Conservation (phyloP, 1,139 yeast genomes). For the Nadsonia starkeyi-henricii region DNA sequence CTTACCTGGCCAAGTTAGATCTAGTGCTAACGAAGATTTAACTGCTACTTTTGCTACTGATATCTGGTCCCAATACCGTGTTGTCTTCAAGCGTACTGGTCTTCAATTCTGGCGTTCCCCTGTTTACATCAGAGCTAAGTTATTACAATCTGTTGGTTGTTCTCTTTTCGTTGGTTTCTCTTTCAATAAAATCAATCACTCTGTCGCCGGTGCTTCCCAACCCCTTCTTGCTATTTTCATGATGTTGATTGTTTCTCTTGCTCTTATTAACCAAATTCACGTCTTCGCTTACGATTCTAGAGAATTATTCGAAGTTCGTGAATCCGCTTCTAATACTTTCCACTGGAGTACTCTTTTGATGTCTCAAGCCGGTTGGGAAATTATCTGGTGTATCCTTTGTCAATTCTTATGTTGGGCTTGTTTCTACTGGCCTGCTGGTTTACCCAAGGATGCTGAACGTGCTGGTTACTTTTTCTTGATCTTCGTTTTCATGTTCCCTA, state of each 20-base stretch:
- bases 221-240: constrained; percentile 39
- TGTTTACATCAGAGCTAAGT: constrained; percentile 27
- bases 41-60: constrained; percentile 28
- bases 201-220: constrained; percentile 38
- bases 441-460: constrained; percentile 26
- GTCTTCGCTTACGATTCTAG: constrained; percentile 41
- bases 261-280: constrained; percentile 44
- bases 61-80: constrained; percentile 25
- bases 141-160: constrained; percentile 18
- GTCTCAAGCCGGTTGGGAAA: constrained; percentile 29
- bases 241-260: constrained; percentile 36
- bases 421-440: constrained; percentile 31
- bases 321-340: constrained; percentile 48
- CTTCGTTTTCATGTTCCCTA: constrained; percentile 40
- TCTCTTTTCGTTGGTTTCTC: constrained; percentile 44
- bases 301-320: constrained; percentile 51
- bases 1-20: too few relatives aligned
- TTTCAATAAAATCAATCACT: constrained; percentile 36
- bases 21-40: too few relatives aligned
- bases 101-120: constrained; percentile 34
- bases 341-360: constrained; percentile 47
- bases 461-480: constrained; percentile 46
- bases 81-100: constrained; percentile 26
- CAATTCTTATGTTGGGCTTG: constrained; percentile 19
- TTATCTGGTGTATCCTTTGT: constrained; percentile 26